Conservation (phyloP, 495 filamentous ascomycete species). For the Penicillium subrubescens region DNA sequence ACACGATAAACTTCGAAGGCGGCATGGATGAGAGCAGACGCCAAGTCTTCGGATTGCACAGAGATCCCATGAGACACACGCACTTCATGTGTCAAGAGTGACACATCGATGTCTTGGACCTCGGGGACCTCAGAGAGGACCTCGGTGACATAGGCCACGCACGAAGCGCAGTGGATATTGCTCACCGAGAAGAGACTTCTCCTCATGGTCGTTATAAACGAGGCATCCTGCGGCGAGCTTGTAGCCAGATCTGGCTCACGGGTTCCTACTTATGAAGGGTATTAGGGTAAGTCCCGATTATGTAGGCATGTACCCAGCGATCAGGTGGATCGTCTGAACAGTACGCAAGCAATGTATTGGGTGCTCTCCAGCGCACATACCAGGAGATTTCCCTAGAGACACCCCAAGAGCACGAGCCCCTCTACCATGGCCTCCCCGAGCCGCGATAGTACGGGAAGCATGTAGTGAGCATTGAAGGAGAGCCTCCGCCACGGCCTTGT, state of each 20-base stretch:
- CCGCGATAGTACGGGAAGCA: conserved; percentile 56
- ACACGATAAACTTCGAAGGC: conserved; percentile 54
- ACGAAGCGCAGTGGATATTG: conserved; percentile 57
- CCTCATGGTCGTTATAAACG: conserved; percentile 5
- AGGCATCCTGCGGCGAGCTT: conserved; percentile 4
- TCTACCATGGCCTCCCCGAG: conserved; percentile 65
- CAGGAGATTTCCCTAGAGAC: conserved; percentile 38
- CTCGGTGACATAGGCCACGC: conserved; percentile 49
- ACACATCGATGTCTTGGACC: conserved; percentile 44
- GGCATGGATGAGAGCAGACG: conserved; percentile 42
- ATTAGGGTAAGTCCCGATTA: conserved; percentile 38
- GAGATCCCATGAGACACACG: conserved; percentile 38
- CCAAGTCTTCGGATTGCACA: conserved; percentile 37
- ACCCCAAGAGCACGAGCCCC: conserved; percentile 18
- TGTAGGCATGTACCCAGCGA: conserved; percentile 9
- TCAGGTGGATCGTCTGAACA: not conserved
- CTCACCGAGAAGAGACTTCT: conserved; percentile 48
- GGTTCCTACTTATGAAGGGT: conserved; percentile 20
- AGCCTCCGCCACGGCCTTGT: conserved; percentile 68
- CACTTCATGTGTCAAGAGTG: conserved; percentile 48
- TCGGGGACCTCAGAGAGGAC: conserved; percentile 39
- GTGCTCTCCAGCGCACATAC: conserved; percentile 10
- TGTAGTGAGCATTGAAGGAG: conserved; percentile 67
- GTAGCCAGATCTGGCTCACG: conserved; percentile 13
- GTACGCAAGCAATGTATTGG: not conserved